phyloP scores from a whole-genome alignment of 2,329 filamentous ascomycete species.

The Macrophomina pseudophaseolina region DNA sequence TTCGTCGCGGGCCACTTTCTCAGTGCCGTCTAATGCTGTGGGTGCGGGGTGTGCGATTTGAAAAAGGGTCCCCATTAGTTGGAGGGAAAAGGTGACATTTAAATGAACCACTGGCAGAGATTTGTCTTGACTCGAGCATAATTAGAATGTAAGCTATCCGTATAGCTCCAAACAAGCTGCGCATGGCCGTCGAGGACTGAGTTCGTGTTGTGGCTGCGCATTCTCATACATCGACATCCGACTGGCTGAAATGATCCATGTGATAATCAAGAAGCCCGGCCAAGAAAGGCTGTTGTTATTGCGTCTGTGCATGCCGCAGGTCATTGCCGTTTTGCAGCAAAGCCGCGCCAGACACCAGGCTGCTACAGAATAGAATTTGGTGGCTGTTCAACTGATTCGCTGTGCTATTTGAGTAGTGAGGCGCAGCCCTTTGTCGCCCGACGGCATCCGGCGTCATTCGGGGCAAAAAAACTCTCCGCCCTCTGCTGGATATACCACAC shows the following conservation, averaged over 20 bases:
- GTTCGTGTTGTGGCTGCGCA: not conserved
- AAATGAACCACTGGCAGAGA: not conserved
- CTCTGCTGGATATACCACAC: too few species aligned
- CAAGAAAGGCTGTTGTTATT: constrained; percentile 6
- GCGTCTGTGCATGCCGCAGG: not conserved
- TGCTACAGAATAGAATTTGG: not conserved
- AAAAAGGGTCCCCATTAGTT: not conserved
- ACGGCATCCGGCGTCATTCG: not conserved
- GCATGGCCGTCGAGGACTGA: not conserved
- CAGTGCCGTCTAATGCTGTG: not conserved
- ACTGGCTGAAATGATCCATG: not conserved
- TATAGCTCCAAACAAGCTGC: not conserved
- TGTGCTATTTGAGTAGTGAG: not conserved
- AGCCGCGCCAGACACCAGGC: not conserved
- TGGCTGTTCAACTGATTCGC: not conserved
- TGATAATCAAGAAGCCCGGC: not conserved
- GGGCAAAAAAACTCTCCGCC: too few species aligned
- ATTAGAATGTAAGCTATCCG: not conserved
- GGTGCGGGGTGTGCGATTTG: not conserved
- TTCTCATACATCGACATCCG: not conserved
- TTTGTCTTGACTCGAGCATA: not conserved
- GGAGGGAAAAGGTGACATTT: not conserved
- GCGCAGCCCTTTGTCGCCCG: not conserved
- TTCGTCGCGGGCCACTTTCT: not conserved
- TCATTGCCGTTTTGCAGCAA: constrained; percentile 3